Evolutionary conservation across 23 red algal species (phyloP), one percentile per base, ranked within the genome.

Genomic region (Gracilaria domingensis): DNA sequence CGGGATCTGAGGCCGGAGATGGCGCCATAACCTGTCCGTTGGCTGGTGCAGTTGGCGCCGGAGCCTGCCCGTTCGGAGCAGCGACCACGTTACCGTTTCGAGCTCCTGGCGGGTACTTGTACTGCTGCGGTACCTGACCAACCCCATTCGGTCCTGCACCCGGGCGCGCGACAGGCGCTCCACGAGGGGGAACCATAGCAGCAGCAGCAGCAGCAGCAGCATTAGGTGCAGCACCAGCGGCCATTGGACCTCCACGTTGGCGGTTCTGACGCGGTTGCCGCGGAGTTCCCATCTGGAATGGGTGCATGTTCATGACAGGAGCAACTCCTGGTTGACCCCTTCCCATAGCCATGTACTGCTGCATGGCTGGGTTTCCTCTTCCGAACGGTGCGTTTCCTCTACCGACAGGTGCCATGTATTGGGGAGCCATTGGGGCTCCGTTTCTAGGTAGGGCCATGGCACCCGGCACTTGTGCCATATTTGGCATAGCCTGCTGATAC

Each of bases 371-470:
- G 58, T 64, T 73, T 42, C 86, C 93, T 51, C 82, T 75, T 24
- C 87, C 92, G 28, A 66, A 86, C 8, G 91, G 88, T 42, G 40
- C 67, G 11, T 5, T 48, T 53, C 87, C 87, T 54, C 96, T 77
- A 48, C 91, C 91, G 39, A 98, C 86, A 38, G 83, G 73, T 0
- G 92, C 88, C 81, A 98, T 79, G 85, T 98, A 98, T 60, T 93
- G 96, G 13, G 90, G 64, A 38, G 89, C 79, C 32, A 84, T 90
- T 0, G 82, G 70, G 35, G 65, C 38, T 25, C 87, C 79, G 24
- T 65, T 83, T 20, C 84, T 57, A 28, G 87, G 85, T n/a, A 82
- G 51, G 18, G 66, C 93, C 58, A 85, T 69, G 48, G 50, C 67
- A 49, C 80, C 84, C 14, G 84, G 30, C 38, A 88, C 83, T 48